These are phyloP conservation scores for Kluyveromyces starmeri DNA, from an alignment of 805 yeast genomes.

Conservation along the genomic window DNA sequence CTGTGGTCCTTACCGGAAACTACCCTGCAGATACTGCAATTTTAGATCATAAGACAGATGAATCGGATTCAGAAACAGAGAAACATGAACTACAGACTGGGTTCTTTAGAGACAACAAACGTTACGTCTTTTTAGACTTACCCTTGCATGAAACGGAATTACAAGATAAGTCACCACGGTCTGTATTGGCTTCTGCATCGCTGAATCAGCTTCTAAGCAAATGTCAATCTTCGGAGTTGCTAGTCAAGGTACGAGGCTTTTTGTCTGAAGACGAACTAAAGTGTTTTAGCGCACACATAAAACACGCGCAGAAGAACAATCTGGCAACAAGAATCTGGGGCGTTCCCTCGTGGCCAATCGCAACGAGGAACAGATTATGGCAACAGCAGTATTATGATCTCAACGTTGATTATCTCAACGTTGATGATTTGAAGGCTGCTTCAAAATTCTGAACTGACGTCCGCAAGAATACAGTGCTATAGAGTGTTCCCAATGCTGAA, in stretches of 20 bases:
- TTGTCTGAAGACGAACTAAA: slow-evolving; percentile 10
- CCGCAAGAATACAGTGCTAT: too few relatives aligned
- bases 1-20: slow-evolving; percentile 59
- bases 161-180: slow-evolving; percentile 11
- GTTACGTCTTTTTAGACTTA: slow-evolving; percentile 39
- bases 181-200: slow-evolving; percentile 37
- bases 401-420: slow-evolving; percentile 53
- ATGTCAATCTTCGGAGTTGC: slow-evolving; percentile 11
- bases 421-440: slow-evolving; percentile 40
- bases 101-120: slow-evolving; percentile 16
- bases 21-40: slow-evolving; percentile 33
- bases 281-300: slow-evolving; percentile 22
- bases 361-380: slow-evolving; percentile 40
- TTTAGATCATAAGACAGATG: slow-evolving; percentile 9
- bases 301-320: slow-evolving; percentile 40
- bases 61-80: background rate
- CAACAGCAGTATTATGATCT: slow-evolving; percentile 33
- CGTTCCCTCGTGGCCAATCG: slow-evolving; percentile 56
- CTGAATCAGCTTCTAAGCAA: slow-evolving; percentile 19
- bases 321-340: slow-evolving; percentile 64
- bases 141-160: slow-evolving; percentile 30
- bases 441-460: slow-evolving; percentile 3
- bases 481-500: too few relatives aligned
- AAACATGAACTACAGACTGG: slow-evolving; percentile 7
- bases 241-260: slow-evolving; percentile 8